phyloP scores from a whole-genome alignment of 179 eudicot genomes.

The Beta corolliflora region DNA sequence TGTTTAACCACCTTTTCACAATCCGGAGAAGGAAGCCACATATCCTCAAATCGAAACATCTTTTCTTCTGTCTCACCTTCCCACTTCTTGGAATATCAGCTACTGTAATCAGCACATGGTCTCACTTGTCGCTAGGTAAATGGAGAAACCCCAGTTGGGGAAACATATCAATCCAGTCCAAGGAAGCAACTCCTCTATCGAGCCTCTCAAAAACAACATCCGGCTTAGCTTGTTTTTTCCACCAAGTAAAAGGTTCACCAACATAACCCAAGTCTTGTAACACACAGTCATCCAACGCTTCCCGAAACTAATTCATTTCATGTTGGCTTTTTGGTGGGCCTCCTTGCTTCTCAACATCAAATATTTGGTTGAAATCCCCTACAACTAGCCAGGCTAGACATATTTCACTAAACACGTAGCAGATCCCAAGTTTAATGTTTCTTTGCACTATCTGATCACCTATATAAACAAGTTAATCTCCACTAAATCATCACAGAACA shows the following conservation, averaged over 20 bases:
- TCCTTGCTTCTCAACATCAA: not conserved
- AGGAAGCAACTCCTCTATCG: not conserved
- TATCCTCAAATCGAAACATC: not conserved
- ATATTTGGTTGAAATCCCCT: conserved; percentile 16
- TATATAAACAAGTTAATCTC: conserved; percentile 2
- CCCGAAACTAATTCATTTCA: not conserved
- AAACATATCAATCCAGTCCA: not conserved
- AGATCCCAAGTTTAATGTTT: not conserved
- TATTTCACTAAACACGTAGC: not conserved
- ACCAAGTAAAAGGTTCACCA: not conserved
- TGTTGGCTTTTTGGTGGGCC: not conserved
- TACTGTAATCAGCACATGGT: not conserved
- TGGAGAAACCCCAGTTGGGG: not conserved
- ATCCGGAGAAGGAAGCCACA: not conserved
- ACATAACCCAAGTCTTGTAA: not conserved
- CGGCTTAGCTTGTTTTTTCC: not conserved
- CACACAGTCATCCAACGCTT: not conserved
- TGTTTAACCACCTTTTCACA: not conserved
- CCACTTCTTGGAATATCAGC: not conserved
- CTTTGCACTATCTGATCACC: not conserved
- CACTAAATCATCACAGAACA: not conserved
- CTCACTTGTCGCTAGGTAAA: not conserved
- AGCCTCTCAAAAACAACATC: not conserved
- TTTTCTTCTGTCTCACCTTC: too few species aligned
- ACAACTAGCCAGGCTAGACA: not conserved